A percentile compares a stretch with the other conserved stretches of the same genome.
Conservation (phyloP, 2,329 filamentous ascomycete species). For the Diaporthe humulicola region DNA sequence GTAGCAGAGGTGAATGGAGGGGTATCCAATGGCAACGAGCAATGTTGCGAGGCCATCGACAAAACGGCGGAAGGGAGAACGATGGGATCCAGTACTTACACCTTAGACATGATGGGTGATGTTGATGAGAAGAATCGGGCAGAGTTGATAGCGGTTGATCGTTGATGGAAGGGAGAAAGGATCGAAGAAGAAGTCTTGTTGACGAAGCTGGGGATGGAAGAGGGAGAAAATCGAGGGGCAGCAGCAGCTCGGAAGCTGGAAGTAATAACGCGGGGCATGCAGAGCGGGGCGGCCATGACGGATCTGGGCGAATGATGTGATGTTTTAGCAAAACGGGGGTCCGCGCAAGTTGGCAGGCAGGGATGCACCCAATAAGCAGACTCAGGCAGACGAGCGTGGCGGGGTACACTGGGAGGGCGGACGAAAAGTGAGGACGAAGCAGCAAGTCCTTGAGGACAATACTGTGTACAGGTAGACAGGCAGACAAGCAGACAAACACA, state of each 20-base stretch:
- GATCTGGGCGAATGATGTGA: constrained; percentile 41
- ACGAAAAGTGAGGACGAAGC: constrained; percentile 14
- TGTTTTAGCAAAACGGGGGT: constrained; percentile 39
- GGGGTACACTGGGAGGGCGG: constrained; percentile 12
- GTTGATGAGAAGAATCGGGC: constrained; percentile 52
- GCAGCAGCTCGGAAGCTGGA: constrained; percentile 49
- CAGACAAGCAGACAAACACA: not conserved
- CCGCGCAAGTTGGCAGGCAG: constrained; percentile 33
- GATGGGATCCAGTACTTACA: constrained; percentile 64
- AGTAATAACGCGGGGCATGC: constrained; percentile 42
- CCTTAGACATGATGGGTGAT: constrained; percentile 78
- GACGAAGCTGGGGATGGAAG: constrained; percentile 48
- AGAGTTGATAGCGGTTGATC: constrained; percentile 49
- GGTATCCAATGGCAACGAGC: not conserved
- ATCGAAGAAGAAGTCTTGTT: constrained; percentile 48
- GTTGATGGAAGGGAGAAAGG: constrained; percentile 52
- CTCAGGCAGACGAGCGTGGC: constrained; percentile 28
- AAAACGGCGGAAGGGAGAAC: constrained; percentile 24
- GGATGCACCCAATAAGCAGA: constrained; percentile 40
- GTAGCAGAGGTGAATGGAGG: not conserved
- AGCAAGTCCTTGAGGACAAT: not conserved
- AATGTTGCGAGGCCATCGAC: constrained; percentile 2
- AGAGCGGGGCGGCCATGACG: constrained; percentile 54
- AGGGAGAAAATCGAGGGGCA: constrained; percentile 51
- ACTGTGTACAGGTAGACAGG: too few relatives aligned